phyloP scores from a whole-genome alignment of 805 yeast species.

The Kuraishia capsulata region DNA sequence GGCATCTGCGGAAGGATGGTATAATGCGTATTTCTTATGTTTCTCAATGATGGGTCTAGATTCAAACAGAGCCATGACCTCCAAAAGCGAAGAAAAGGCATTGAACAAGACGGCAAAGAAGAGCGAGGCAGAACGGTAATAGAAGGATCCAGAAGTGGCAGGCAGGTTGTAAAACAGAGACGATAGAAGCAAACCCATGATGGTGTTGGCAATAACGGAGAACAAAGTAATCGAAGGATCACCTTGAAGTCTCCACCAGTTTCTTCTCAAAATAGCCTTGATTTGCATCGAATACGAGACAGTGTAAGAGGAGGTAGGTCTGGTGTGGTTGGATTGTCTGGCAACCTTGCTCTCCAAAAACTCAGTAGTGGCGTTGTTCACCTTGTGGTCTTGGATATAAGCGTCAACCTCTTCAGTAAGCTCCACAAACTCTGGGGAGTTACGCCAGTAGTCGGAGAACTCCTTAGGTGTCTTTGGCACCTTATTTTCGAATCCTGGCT shows the following conservation, averaged over 20 bases:
- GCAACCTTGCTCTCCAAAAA: slow-evolving; percentile 35
- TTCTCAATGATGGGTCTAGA: slow-evolving; percentile 51
- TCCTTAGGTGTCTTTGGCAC: slow-evolving; percentile 28
- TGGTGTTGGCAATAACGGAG: slow-evolving; percentile 32
- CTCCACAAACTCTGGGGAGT: slow-evolving; percentile 19
- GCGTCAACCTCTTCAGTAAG: slow-evolving; percentile 26
- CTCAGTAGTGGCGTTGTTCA: slow-evolving; percentile 3
- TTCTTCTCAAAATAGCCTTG: slow-evolving; percentile 33
- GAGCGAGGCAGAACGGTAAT: slow-evolving; percentile 51
- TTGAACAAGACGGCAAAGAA: slow-evolving; percentile 60
- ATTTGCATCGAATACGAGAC: slow-evolving; percentile 45
- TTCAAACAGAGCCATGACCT: slow-evolving; percentile 44
- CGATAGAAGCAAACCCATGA: slow-evolving; percentile 46
- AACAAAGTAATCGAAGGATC: slow-evolving; percentile 38
- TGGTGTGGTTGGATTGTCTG: slow-evolving; percentile 37
- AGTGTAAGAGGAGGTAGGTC: slow-evolving; percentile 42
- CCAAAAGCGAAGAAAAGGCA: slow-evolving; percentile 52
- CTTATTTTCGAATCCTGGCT: slow-evolving; percentile 21
- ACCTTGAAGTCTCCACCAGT: slow-evolving; percentile 38
- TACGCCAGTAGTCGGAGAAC: slow-evolving; percentile 28
- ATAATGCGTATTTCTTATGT: slow-evolving; percentile 46
- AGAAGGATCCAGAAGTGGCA: slow-evolving; percentile 35
- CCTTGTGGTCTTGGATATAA: slow-evolving; percentile 8
- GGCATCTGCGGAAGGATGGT: slow-evolving; percentile 54
- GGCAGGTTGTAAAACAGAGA: slow-evolving; percentile 48